Evolutionary conservation across 768 basidiomycete species (phyloP), one percentile per base, ranked within the genome.

Genomic region (Megacollybia marginata): DNA sequence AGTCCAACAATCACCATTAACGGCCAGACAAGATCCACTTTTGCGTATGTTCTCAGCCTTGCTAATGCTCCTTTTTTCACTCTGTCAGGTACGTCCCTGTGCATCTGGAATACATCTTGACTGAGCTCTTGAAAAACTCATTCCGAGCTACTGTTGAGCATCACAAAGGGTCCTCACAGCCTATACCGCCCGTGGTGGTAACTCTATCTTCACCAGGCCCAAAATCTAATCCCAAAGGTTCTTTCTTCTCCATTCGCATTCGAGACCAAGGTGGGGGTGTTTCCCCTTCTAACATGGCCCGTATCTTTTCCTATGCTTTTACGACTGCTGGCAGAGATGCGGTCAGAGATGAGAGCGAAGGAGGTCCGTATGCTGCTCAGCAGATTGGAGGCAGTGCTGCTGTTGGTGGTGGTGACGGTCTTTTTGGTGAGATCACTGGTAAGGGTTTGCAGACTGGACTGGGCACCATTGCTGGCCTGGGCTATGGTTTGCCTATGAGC

Each of bases 231-330:
- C 55, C 63, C 7, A 59, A 58, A 28, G 63, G 69, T 13, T 68
- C 72, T 6, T 85, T 79, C 60, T 77, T 93, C 50, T 87, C 86
- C 31, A 73, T 94, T 42, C 76, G 92, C 35, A 73, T 94, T 16
- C 78, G 92, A 31, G 92, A 94, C 58, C 83, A 90, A 57, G 92
- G 92, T 4, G 92, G 92, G 9, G 92, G 92, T 8, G 82, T 94
- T 32, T 75, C 83, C 0, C 82, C 82, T 2, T 68, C 75, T 9
- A 79, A 92, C 62, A 79, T 92, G 74, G 69, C 76, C 16, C 78
- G 80, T 42, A 87, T 94, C 49, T 94, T 94, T 65, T 91, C 90
- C 15, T 94, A 94, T 63, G 89, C 89, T 6, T 94, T 92, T 62
- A 92, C 91, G 5, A 92, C 92, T 5, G 90, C 89, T 3, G 84